These are phyloP conservation scores for Coniosporium tulheliwenetii DNA, from an alignment of 2,329 filamentous ascomycete species.

Conservation along the genomic window DNA sequence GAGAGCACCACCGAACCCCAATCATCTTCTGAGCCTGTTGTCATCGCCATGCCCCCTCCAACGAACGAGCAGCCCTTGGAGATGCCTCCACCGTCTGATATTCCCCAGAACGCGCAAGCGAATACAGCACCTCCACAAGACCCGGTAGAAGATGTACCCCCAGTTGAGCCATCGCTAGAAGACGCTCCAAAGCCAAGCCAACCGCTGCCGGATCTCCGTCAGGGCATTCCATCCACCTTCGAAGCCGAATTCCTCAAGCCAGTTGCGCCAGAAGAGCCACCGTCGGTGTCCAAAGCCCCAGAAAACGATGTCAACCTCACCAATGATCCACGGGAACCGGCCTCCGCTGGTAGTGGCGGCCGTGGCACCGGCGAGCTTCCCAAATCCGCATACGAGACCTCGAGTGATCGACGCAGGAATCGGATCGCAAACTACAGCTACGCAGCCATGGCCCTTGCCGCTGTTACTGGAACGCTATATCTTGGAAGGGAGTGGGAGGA, in stretches of 20 bases:
- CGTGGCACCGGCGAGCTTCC: slow-evolving; percentile 46
- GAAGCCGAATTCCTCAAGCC: slow-evolving; percentile 50
- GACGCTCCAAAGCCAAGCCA: slow-evolving; percentile 22
- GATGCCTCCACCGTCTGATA: too few species aligned
- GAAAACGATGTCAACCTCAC: slow-evolving; percentile 1
- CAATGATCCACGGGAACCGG: slow-evolving; percentile 15
- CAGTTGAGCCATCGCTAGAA: slow-evolving; percentile 5
- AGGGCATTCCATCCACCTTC: slow-evolving; percentile 84
- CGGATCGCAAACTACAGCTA: slow-evolving; percentile 65
- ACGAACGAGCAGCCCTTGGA: too few species aligned
- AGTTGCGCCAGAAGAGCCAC: slow-evolving; percentile 1
- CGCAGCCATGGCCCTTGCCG: slow-evolving; percentile 38
- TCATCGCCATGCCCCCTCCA: too few species aligned
- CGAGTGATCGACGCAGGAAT: slow-evolving; percentile 67
- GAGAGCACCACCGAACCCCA: neutral
- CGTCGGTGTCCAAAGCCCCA: slow-evolving; percentile 3
- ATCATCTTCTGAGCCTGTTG: too few species aligned
- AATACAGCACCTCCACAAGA: too few species aligned
- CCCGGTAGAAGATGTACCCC: neutral
- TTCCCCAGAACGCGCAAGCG: too few species aligned
- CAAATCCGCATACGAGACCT: slow-evolving; percentile 76
- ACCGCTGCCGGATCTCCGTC: slow-evolving; percentile 78
- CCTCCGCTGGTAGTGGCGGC: slow-evolving; percentile 14
- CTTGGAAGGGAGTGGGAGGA: slow-evolving; percentile 77
- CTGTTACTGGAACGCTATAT: slow-evolving; percentile 49